A percentile compares a stretch with the other conserved stretches of the same genome.
phyloP scores from a whole-genome alignment of 2,329 filamentous ascomycete genomes.

The Aspergillus piperis region DNA sequence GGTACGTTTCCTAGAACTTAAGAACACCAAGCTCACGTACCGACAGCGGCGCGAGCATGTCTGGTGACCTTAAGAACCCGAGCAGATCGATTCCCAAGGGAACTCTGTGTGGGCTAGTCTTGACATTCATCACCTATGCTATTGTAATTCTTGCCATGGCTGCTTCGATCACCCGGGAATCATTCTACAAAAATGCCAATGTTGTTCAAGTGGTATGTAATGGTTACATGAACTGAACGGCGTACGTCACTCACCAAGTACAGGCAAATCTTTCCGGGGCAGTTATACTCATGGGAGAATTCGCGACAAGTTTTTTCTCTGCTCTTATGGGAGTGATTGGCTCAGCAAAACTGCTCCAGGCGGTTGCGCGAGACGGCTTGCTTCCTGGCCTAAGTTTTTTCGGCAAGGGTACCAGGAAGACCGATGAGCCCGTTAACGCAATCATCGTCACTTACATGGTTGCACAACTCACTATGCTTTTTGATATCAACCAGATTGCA shows the following conservation, averaged over 20 bases:
- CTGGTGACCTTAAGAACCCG: conserved; percentile 77
- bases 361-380: conserved; percentile 75
- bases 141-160: conserved; percentile 78
- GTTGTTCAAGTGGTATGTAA: conserved; percentile 68
- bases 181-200: conserved; percentile 73
- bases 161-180: conserved; percentile 70
- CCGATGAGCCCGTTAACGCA: conserved; percentile 74
- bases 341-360: conserved; percentile 80
- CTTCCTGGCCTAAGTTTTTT: conserved; percentile 75
- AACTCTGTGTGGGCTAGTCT: conserved; percentile 73
- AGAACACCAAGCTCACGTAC: conserved; percentile 56
- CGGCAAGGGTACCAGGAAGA: conserved; percentile 68
- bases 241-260: conserved; percentile 11
- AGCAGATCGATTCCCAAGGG: conserved; percentile 82
- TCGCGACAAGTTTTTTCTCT: conserved; percentile 81
- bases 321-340: conserved; percentile 85
- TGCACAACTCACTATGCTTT: conserved; percentile 77
- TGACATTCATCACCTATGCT: conserved; percentile 75
- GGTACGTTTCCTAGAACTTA: conserved; percentile 27
- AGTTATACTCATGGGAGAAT: conserved; percentile 77
- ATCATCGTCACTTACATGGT: conserved; percentile 74
- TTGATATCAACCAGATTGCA: conserved; percentile 83
- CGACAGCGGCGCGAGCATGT: conserved; percentile 77
- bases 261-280: conserved; percentile 72
- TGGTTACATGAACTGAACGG: not conserved